Conservation (phyloP, 345 rosid species). For the Boechera divaricarpa region DNA sequence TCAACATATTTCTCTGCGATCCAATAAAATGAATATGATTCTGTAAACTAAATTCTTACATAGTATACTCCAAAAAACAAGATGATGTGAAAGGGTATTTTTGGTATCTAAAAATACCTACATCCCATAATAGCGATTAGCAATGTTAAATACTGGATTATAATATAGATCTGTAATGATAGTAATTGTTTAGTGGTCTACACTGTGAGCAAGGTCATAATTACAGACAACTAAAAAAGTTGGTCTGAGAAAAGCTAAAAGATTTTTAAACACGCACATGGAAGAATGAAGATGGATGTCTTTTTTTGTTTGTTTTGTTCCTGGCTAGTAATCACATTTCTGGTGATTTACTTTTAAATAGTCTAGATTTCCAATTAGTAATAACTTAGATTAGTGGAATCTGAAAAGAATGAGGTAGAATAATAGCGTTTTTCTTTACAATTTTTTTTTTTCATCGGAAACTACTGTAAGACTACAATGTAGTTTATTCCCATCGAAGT, state of each 20-base stretch:
- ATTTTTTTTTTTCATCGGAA: too few species aligned
- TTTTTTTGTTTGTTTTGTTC: background rate
- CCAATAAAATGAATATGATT: background rate
- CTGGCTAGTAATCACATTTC: background rate
- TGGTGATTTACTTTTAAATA: slow-evolving; percentile 1
- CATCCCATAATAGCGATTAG: slow-evolving; percentile 2
- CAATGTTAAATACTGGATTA: background rate
- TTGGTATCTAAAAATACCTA: background rate
- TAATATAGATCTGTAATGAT: slow-evolving; percentile 7
- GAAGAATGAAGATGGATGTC: background rate
- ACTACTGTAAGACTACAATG: too few species aligned
- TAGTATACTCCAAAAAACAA: background rate
- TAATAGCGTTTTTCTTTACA: too few species aligned
- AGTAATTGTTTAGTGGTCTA: slow-evolving; percentile 3
- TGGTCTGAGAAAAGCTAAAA: background rate
- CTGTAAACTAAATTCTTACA: background rate
- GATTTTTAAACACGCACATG: slow-evolving; percentile 24
- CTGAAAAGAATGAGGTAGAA: background rate
- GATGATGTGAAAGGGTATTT: background rate
- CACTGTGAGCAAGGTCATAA: slow-evolving; percentile 18
- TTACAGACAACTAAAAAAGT: slow-evolving; percentile 20
- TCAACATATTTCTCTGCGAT: slow-evolving; percentile 11
- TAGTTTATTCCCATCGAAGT: background rate
- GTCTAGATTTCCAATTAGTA: slow-evolving; percentile 1
- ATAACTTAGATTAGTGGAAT: background rate